Conservation (phyloP, 352 stramenopile species). For the Phytophthora citricola region DNA sequence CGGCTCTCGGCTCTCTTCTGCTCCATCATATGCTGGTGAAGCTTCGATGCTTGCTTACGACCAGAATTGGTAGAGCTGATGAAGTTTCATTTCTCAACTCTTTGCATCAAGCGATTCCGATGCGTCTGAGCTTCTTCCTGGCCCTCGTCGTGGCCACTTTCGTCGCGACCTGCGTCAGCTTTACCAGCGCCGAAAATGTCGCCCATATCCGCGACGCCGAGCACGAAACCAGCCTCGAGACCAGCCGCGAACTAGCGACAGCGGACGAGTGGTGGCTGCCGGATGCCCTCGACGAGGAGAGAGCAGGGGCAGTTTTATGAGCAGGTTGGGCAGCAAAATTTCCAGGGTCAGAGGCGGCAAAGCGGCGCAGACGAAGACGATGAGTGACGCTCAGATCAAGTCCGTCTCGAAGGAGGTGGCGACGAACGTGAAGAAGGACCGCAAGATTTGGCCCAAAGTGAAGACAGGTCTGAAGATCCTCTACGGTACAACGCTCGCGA, state of each 20-base stretch:
- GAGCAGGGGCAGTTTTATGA: not conserved
- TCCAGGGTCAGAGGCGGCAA: not conserved
- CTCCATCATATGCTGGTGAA: not conserved
- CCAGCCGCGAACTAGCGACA: not conserved
- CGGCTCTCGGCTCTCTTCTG: not conserved
- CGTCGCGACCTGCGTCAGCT: constrained; percentile 6
- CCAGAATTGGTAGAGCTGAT: too few species aligned
- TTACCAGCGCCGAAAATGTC: constrained; percentile 9
- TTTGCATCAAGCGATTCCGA: not conserved
- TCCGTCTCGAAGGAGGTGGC: constrained; percentile 1
- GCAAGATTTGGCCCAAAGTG: constrained; percentile 6
- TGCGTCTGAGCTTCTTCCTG: constrained; percentile 4
- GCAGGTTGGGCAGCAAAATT: not conserved
- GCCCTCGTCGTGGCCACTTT: constrained; percentile 11
- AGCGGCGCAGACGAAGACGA: not conserved
- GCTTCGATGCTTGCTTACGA: too few species aligned
- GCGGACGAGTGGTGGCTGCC: constrained; percentile 16
- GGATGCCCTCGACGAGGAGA: constrained; percentile 1
- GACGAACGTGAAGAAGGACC: constrained; percentile 19
- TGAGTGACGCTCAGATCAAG: constrained; percentile 12
- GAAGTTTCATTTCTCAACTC: not conserved
- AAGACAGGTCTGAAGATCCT: constrained; percentile 13
- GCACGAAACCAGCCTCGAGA: constrained; percentile 1
- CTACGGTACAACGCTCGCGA: constrained; percentile 10
- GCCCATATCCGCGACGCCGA: not conserved